phyloP scores from a whole-genome alignment of 2,329 filamentous ascomycete species.

The Apiospora pterosperma region DNA sequence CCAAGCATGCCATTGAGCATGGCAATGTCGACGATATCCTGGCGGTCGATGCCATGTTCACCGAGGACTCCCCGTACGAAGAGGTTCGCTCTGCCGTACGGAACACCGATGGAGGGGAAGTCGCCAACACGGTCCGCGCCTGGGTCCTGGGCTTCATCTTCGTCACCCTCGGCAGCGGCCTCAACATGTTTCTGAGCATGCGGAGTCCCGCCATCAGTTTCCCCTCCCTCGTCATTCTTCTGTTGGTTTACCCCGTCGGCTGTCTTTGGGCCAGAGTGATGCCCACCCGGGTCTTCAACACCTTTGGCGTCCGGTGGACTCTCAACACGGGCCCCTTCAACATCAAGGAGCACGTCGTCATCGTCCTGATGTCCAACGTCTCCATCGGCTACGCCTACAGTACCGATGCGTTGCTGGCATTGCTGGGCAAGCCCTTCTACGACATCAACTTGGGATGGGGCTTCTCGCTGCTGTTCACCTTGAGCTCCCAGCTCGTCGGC shows the following conservation, averaged over 20 bases:
- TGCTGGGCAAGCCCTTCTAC: constrained; percentile 38
- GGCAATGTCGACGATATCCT: constrained; percentile 28
- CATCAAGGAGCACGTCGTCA: constrained; percentile 42
- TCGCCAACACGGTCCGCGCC: constrained; percentile 40
- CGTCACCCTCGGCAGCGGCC: constrained; percentile 36
- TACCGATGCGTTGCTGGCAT: constrained; percentile 35
- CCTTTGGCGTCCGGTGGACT: constrained; percentile 39
- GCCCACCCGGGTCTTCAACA: constrained; percentile 36
- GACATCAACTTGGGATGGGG: constrained; percentile 42
- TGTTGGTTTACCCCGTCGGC: constrained; percentile 42
- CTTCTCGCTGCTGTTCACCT: constrained; percentile 44
- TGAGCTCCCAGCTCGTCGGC: constrained; percentile 51
- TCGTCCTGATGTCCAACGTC: constrained; percentile 42
- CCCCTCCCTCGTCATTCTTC: constrained; percentile 33
- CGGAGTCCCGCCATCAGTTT: constrained; percentile 32
- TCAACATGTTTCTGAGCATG: constrained; percentile 35
- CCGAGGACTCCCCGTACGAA: constrained; percentile 35
- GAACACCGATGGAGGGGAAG: constrained; percentile 39
- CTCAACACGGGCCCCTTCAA: constrained; percentile 43
- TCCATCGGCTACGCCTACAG: constrained; percentile 30
- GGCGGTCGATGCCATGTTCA: constrained; percentile 28
- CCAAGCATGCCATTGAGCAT: constrained; percentile 26
- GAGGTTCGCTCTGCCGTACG: constrained; percentile 41
- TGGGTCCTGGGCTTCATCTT: constrained; percentile 43
- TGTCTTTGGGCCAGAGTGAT: constrained; percentile 38